These are phyloP conservation scores for Phytophthora multivora DNA, from an alignment of 352 stramenopile species.

Conservation along the genomic window DNA sequence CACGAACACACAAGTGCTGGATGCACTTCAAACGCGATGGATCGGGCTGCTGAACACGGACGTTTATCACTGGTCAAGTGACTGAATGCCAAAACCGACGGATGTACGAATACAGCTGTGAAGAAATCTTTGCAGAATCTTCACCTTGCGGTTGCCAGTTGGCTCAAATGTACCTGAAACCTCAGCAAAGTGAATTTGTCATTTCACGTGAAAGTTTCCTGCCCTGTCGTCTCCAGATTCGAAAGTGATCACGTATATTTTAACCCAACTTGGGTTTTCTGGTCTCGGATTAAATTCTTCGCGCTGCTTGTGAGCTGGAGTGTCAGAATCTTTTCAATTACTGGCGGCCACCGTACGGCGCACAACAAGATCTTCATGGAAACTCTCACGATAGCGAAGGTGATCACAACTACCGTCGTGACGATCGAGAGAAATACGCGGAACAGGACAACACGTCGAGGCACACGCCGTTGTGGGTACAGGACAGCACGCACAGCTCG, in stretches of 20 bases:
- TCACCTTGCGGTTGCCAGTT: neutral
- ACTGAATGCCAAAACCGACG: neutral
- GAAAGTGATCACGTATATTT: too few relatives aligned
- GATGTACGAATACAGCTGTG: neutral
- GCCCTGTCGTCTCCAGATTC: too few relatives aligned
- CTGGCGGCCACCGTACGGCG: conserved; percentile 7
- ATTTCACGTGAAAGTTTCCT: too few relatives aligned
- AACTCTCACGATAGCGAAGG: conserved; percentile 9
- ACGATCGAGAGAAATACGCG: conserved; percentile 14
- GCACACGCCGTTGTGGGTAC: conserved; percentile 1
- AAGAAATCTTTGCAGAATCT: neutral
- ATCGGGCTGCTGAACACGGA: neutral
- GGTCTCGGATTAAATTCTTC: too few relatives aligned
- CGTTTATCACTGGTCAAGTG: neutral
- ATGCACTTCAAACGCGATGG: neutral
- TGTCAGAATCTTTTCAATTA: conserved; percentile 5
- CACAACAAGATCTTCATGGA: conserved; percentile 13
- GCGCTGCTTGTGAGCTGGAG: too few relatives aligned
- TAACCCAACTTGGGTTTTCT: too few relatives aligned
- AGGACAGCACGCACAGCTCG: conserved; percentile 9
- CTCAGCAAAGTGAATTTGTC: too few relatives aligned
- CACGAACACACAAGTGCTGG: neutral
- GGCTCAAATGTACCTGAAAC: neutral
- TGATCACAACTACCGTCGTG: conserved; percentile 9
- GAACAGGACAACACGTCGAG: neutral